Evolutionary conservation across 306 rosid species (phyloP).

Genomic region (Adenanthera pavonina): DNA sequence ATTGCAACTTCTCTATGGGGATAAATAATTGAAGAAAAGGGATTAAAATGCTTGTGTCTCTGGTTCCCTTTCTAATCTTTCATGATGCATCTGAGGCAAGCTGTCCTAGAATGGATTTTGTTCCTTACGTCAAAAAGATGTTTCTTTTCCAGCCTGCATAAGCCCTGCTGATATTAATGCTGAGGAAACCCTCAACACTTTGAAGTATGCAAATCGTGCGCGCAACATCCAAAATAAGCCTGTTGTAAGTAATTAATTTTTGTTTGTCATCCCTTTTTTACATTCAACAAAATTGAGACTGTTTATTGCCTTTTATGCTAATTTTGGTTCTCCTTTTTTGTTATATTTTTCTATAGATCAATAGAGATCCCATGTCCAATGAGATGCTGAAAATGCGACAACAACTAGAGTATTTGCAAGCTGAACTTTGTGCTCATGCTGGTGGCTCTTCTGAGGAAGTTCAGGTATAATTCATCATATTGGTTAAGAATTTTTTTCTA

Average conservation of each 20-base stretch:
- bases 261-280: not conserved
- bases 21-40: constrained; percentile 32
- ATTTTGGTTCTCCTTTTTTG: constrained; percentile 33
- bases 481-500: constrained; percentile 27
- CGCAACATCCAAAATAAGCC: constrained; percentile 99
- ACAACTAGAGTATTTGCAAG: constrained; percentile 90
- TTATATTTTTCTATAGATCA: constrained; percentile 59
- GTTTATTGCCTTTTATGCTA: constrained; percentile 35
- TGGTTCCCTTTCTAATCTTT: constrained; percentile 27
- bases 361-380: constrained; percentile 96
- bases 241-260: constrained; percentile 67
- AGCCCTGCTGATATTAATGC: constrained; percentile 99
- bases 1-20: constrained; percentile 19
- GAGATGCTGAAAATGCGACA: constrained; percentile 99
- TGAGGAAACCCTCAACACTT: constrained; percentile 98
- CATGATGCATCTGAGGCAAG: constrained; percentile 26
- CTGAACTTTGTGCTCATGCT: constrained; percentile 95
- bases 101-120: constrained; percentile 28
- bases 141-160: constrained; percentile 81
- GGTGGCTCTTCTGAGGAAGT: constrained; percentile 93
- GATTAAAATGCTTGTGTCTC: constrained; percentile 16
- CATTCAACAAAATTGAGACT: constrained; percentile 29
- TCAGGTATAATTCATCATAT: constrained; percentile 63
- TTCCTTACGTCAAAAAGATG: constrained; percentile 39
- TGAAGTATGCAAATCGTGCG: constrained; percentile 98